Base-by-base conservation (phyloP, 2,329 filamentous ascomycete genomes). In the Incumbomyces lentus region DNA sequence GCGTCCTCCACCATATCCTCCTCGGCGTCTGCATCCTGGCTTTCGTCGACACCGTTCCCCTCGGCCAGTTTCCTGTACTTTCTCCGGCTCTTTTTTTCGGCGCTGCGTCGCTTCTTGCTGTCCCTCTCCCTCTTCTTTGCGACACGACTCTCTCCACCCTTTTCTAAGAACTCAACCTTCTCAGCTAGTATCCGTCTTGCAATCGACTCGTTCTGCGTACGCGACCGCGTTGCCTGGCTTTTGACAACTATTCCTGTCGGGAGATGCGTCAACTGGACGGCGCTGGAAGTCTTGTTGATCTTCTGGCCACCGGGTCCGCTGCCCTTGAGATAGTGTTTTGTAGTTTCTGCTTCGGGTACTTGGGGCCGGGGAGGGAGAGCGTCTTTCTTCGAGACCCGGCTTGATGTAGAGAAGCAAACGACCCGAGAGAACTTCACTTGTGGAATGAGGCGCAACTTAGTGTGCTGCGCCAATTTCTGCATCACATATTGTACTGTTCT, bases 241-340 rank as follows among this genome's bases (percentile, higher is more conserved):
- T 98, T 98, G 52, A 98, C 78, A 12, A 96, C 89, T 44, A 95
- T 79, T 51, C 90, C 90, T 1, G 89, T 94, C 5, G 90, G 87
- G 13, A 84, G 68, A 64, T 98, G 92, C 56, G 83, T 92, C 31
- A 98, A 73, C 63, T 98, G 92, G 2, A 95, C 90, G 32, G 90
- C 90, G 0, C 86, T 95, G 54, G 82, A 88, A 19, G 92, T 98
- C 78, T 98, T 98, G 68, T 98, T 98, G 83, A 96, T 96, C 64
- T 95, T 95, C 63, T 98, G 92, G 0, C 92, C 92, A 18, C 92
- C 92, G 0, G 92, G 90, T 1, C 92, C 92, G 56, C 79, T 85
- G 58, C 92, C 92, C 63, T 92, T 94, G 50, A 98, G 74, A 67
- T 93, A 96, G 35, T 75, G 76, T 60, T 95, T 86, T 47, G 82